Evolutionary conservation across 2,329 filamentous ascomycete genomes (phyloP).

Genomic region (Arachnomyces sp.): DNA sequence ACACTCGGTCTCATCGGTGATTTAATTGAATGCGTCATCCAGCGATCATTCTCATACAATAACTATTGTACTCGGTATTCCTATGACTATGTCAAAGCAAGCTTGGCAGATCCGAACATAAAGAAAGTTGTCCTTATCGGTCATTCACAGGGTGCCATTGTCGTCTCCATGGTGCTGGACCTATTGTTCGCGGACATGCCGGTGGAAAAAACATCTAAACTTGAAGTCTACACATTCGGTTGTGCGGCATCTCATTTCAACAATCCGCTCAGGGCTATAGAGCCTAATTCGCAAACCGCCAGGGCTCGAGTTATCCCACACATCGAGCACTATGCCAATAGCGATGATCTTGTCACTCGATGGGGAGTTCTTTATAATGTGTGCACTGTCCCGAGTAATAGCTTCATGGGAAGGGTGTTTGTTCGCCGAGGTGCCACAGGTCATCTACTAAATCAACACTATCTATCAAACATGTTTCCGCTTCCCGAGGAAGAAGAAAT

Average conservation of each 20-base stretch:
- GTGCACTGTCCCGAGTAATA: constrained; percentile 40
- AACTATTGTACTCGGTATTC: constrained; percentile 55
- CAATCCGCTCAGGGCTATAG: constrained; percentile 54
- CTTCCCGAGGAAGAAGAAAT: constrained; percentile 10
- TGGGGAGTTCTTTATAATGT: constrained; percentile 68
- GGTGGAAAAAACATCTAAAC: constrained; percentile 56
- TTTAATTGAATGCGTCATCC: constrained; percentile 67
- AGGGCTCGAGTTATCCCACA: constrained; percentile 49
- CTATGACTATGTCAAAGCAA: constrained; percentile 57
- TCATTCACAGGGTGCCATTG: constrained; percentile 71
- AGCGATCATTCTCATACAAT: constrained; percentile 66
- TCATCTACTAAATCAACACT: constrained; percentile 40
- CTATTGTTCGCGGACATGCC: constrained; percentile 68
- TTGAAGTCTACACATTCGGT: constrained; percentile 71
- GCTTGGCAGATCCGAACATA: constrained; percentile 54
- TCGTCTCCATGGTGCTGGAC: constrained; percentile 65
- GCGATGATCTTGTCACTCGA: constrained; percentile 63
- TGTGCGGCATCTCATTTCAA: constrained; percentile 77
- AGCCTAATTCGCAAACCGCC: constrained; percentile 10
- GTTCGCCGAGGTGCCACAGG: constrained; percentile 32
- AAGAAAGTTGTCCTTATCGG: constrained; percentile 66
- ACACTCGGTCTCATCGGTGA: constrained; percentile 71
- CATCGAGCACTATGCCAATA: constrained; percentile 75
- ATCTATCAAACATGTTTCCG: constrained; percentile 37
- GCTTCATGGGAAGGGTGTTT: constrained; percentile 45